Evolutionary conservation across 352 stramenopile species (phyloP).

Genomic region (Phytophthora agathidicida): DNA sequence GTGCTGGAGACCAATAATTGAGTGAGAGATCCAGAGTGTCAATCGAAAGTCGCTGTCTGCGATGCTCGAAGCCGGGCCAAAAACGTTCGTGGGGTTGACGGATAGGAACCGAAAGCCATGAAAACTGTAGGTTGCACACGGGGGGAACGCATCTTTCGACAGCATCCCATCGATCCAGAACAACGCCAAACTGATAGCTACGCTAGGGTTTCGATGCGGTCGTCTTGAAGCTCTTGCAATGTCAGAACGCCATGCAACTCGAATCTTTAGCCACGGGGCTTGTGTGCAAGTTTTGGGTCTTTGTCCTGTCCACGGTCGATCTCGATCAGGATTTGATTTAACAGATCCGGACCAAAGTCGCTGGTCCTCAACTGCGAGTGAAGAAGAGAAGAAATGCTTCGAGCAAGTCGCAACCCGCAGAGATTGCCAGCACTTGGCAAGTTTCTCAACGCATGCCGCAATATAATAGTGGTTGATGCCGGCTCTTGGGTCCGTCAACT

Average conservation of each 20-base stretch:
- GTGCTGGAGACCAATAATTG: constrained; percentile 15
- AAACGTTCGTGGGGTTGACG: constrained; percentile 6
- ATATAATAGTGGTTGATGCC: too few relatives aligned
- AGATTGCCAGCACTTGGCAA: too few relatives aligned
- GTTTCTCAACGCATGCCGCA: too few relatives aligned
- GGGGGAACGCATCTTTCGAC: constrained; percentile 16
- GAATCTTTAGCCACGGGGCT: too few relatives aligned
- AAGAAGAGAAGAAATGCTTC: too few relatives aligned
- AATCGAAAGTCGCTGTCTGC: constrained; percentile 15
- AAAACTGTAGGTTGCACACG: constrained; percentile 13
- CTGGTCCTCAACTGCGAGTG: too few relatives aligned
- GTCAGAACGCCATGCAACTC: too few relatives aligned
- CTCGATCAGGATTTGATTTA: constrained; percentile 7
- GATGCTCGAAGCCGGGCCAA: constrained; percentile 10
- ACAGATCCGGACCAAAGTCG: too few relatives aligned
- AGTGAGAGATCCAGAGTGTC: constrained; percentile 22
- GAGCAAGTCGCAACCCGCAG: too few relatives aligned
- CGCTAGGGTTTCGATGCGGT: background rate
- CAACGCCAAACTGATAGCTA: background rate
- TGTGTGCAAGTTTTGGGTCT: too few relatives aligned
- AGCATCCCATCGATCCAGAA: background rate
- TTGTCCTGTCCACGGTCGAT: background rate
- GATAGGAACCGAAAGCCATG: constrained; percentile 3
- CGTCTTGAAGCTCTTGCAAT: background rate
- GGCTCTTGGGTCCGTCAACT: background rate